phyloP scores from a whole-genome alignment of 768 basidiomycete species.

The Fibroporia radiculosa region DNA sequence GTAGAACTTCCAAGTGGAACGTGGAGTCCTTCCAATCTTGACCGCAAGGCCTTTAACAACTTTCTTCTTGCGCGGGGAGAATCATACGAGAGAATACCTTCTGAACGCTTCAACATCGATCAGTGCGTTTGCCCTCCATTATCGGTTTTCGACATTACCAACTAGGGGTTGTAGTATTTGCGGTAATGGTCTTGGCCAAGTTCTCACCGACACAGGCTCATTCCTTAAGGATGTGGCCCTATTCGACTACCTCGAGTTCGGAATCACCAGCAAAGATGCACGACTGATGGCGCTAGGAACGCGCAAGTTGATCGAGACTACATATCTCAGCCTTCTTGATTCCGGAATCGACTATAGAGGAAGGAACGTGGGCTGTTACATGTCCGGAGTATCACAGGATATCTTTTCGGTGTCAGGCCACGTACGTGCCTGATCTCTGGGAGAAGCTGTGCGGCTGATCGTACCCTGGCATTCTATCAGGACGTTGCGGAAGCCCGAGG shows the following conservation, averaged over 20 bases:
- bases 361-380: constrained; percentile 34
- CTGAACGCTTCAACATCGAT: constrained; percentile 26
- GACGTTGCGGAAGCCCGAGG: constrained; percentile 27
- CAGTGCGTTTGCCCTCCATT: constrained; percentile 18
- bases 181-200: neutral
- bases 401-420: constrained; percentile 11
- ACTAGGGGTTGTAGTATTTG: neutral
- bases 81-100: constrained; percentile 26
- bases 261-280: constrained; percentile 30
- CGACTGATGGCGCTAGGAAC: constrained; percentile 26
- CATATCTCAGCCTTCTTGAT: constrained; percentile 36
- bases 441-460: neutral
- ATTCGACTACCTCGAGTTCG: constrained; percentile 35
- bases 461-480: constrained; percentile 13
- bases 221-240: constrained; percentile 30
- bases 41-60: constrained; percentile 28
- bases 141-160: neutral
- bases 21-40: constrained; percentile 20
- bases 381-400: constrained; percentile 24
- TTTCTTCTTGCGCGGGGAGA: constrained; percentile 28
- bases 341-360: constrained; percentile 40
- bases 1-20: constrained; percentile 31
- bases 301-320: constrained; percentile 29
- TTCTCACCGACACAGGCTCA: constrained; percentile 20
- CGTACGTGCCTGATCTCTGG: neutral